These are phyloP conservation scores for Lyophyllum semitale DNA, from an alignment of 768 basidiomycete genomes.

Conservation along the genomic window DNA sequence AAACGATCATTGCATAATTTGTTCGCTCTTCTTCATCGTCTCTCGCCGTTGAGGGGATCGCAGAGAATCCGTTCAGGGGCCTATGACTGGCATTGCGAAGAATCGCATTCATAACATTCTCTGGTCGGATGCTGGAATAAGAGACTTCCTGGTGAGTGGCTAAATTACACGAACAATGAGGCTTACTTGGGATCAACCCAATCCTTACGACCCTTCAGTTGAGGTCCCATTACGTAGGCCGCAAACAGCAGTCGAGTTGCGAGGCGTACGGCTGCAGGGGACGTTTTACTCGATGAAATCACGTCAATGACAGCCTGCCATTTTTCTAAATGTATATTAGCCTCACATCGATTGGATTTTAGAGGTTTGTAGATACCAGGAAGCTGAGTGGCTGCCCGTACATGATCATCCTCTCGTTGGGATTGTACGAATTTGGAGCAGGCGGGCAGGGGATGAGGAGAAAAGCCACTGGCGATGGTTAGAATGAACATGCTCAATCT, in stretches of 20 bases:
- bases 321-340: constrained; percentile 38
- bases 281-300: constrained; percentile 50
- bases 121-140: constrained; percentile 12
- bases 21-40: constrained; percentile 30
- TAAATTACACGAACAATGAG: background rate
- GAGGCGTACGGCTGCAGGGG: constrained; percentile 63
- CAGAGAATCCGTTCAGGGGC: constrained; percentile 12
- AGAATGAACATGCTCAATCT: constrained; percentile 45
- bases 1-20: constrained; percentile 40
- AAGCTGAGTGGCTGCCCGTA: constrained; percentile 67
- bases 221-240: constrained; percentile 52
- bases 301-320: constrained; percentile 51
- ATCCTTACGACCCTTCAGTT: constrained; percentile 28
- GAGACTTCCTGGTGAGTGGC: background rate
- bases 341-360: background rate
- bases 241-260: constrained; percentile 58
- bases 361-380: constrained; percentile 45
- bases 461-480: constrained; percentile 20
- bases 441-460: constrained; percentile 25
- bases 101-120: constrained; percentile 20
- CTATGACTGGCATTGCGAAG: constrained; percentile 16
- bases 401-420: constrained; percentile 50
- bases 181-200: constrained; percentile 23
- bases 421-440: constrained; percentile 29
- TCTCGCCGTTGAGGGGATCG: background rate